These are phyloP conservation scores for Cymbopogon citratus DNA, from an alignment of 176 grass and related monocot genomes.

Conservation along the genomic window DNA sequence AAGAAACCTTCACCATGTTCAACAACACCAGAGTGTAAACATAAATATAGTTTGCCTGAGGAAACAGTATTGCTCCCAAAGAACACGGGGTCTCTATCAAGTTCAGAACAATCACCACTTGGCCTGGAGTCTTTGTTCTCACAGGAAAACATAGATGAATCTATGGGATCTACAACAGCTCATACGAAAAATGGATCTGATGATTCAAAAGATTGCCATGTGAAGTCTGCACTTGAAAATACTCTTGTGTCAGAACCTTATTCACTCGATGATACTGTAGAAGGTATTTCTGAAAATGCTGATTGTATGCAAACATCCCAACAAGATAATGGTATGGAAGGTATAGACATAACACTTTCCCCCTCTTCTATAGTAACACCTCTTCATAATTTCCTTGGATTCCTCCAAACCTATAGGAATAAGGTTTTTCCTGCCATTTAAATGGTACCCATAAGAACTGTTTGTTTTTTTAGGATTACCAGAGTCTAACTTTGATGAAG, in stretches of 20 bases:
- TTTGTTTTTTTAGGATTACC: slow-evolving; percentile 1
- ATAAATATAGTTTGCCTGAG: not conserved
- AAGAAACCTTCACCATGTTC: not conserved
- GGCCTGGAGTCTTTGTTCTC: not conserved
- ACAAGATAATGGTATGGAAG: slow-evolving; percentile 18
- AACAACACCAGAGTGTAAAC: not conserved
- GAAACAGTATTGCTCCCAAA: not conserved
- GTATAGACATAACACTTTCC: slow-evolving; percentile 1
- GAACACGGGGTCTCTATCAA: not conserved
- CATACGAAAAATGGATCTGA: not conserved
- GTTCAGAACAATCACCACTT: slow-evolving; percentile 6
- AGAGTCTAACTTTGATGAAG: not conserved
- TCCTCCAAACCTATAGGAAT: not conserved
- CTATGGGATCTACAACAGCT: not conserved
- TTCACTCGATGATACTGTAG: not conserved
- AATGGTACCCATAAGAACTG: not conserved
- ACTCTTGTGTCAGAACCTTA: not conserved
- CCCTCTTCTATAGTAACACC: not conserved
- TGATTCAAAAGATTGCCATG: slow-evolving; percentile 7
- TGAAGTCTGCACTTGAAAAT: not conserved
- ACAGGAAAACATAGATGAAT: slow-evolving; percentile 7
- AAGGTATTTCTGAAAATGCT: slow-evolving; percentile 2
- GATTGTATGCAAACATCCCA: not conserved
- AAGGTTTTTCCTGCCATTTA: not conserved
- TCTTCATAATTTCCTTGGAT: not conserved